phyloP scores from a whole-genome alignment of 2,329 filamentous ascomycete genomes.

The Monilinia fructicola region DNA sequence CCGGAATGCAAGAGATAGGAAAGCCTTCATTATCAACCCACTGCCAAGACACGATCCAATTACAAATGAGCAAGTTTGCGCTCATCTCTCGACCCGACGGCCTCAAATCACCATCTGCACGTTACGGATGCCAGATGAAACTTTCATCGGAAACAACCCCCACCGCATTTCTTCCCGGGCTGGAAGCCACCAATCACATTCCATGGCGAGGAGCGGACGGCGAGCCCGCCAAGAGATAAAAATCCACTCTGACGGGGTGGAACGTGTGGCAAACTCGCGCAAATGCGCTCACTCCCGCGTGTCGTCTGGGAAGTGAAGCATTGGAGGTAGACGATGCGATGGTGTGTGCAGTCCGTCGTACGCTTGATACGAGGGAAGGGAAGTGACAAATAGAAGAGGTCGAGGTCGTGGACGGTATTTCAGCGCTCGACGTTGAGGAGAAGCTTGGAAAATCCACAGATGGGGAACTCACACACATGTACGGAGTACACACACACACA shows the following conservation, averaged over 20 bases:
- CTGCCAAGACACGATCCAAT: conserved; percentile 12
- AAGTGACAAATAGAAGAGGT: too few relatives aligned
- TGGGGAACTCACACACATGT: too few relatives aligned
- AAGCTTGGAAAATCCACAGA: too few relatives aligned
- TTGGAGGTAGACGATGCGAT: too few relatives aligned
- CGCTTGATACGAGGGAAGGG: too few relatives aligned
- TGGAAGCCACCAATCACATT: not conserved
- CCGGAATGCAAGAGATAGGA: not conserved
- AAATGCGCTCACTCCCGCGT: conserved; percentile 8
- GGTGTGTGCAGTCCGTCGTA: too few relatives aligned
- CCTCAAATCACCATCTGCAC: not conserved
- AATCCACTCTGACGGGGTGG: conserved; percentile 3
- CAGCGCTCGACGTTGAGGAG: too few relatives aligned
- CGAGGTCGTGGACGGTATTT: too few relatives aligned
- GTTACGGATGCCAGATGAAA: conserved; percentile 11
- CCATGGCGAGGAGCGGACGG: not conserved
- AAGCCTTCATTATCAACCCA: conserved; percentile 12
- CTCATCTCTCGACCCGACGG: not conserved
- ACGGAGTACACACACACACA: too few relatives aligned
- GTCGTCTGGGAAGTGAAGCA: too few relatives aligned
- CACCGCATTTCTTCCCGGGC: not conserved
- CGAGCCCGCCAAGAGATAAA: conserved; percentile 16
- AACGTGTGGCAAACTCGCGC: conserved; percentile 21
- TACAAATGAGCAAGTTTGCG: conserved; percentile 18
- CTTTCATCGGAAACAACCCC: conserved; percentile 2